Evolutionary conservation across 805 yeast genomes (phyloP).

Genomic region (Myxozyma geophila): DNA sequence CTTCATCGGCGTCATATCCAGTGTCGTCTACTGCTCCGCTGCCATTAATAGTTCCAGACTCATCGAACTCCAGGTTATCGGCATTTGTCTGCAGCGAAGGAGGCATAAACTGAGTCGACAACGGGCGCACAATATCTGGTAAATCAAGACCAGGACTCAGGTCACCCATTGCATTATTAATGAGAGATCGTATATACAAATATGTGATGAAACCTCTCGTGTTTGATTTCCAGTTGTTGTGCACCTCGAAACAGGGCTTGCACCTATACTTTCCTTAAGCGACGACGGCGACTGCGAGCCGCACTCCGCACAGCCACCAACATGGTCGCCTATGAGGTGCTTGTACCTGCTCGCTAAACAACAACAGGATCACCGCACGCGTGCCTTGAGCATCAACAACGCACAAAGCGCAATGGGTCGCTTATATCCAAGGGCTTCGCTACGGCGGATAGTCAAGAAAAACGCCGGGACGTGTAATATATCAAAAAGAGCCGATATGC

Average conservation of each 20-base stretch:
- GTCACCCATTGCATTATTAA: constrained; percentile 20
- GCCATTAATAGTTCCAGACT: background rate
- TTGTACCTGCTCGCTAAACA: background rate
- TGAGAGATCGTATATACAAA: background rate
- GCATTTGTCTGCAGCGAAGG: constrained; percentile 11
- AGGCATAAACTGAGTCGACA: constrained; percentile 23
- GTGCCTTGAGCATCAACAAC: background rate
- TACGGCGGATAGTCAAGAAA: constrained; percentile 22
- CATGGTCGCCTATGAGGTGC: background rate
- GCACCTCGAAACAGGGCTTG: no score
- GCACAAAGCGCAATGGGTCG: constrained; percentile 16
- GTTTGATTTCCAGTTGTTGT: no score
- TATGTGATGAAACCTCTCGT: background rate
- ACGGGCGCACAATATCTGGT: constrained; percentile 20
- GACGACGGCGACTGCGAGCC: background rate
- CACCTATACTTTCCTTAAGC: background rate
- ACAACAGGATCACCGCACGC: background rate
- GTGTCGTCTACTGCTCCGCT: background rate
- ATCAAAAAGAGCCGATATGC: constrained; percentile 24
- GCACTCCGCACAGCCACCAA: constrained; percentile 3
- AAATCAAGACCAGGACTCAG: constrained; percentile 27
- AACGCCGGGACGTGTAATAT: constrained; percentile 10
- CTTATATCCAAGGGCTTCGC: constrained; percentile 26
- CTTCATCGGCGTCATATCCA: background rate
- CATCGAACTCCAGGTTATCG: background rate